Evolutionary conservation across 768 basidiomycete genomes (phyloP), one percentile per base, ranked within the genome.

Genomic region (Boletus pseudopeckii): DNA sequence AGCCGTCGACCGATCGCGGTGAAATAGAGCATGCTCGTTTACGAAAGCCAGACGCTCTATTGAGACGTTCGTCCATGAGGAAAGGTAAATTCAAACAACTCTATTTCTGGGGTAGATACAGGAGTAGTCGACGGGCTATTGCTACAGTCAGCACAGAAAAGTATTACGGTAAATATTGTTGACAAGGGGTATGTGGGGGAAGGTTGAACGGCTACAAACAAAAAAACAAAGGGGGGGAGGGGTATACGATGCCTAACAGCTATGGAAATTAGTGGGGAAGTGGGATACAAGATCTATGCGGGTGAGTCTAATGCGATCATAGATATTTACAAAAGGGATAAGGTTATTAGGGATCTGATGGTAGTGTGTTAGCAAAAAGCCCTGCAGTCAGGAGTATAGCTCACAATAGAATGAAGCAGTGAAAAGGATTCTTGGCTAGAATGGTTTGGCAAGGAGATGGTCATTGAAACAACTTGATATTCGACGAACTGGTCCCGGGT

Each of bases 101-200:
- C 38, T 54, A 60, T 55, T 54, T 28, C 34, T 17, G 32, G 24
- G 20, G 17, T 52, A 5, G 33, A 50, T 50, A 64, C 52, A 56
- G 40, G 28, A 17, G 38, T 22, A 17, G 37, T 26, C 17, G 13
- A 32, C 3, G 34, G 45, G 13, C 52, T 66, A 63, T 52, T 14
- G 54, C 61, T 68, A 68, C 63, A 68, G 32, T 58, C 34, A 41
- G 33, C 6, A 10, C n/a, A 7, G 14, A 45, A 11, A 18, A 32
- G 42, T 40, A 10, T 20, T 17, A 34, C 28, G 26, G 34, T 30
- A 17, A 43, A 47, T 43, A 34, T 46, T 30, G 5, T 13, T 7
- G 40, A 47, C 11, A 3, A 40, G 32, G 13, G 41, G 13, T 46
- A 36, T 1, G 28, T 18, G 22, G 8, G 8, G 24, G 7, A 37